Conservation (phyloP, 768 basidiomycete species). For the Auricularia sp. region DNA sequence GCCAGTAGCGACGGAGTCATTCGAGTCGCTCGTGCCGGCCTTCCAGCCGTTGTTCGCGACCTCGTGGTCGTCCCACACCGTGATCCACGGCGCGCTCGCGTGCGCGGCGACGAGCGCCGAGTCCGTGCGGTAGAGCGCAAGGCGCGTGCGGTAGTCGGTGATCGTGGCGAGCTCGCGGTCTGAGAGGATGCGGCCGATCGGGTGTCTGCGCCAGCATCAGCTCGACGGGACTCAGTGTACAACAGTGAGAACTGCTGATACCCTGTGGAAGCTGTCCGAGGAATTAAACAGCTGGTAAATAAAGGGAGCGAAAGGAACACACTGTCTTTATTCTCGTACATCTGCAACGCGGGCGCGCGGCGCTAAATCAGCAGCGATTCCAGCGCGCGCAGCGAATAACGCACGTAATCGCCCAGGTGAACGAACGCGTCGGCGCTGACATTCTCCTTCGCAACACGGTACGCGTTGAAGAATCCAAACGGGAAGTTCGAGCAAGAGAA, state of each 20-base stretch:
- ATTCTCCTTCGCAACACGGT: slow-evolving; percentile 43
- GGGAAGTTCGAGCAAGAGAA: slow-evolving; percentile 49
- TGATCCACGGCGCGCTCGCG: slow-evolving; percentile 43
- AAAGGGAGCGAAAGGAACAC: slow-evolving; percentile 14
- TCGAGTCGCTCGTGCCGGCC: slow-evolving; percentile 43
- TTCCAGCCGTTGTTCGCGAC: slow-evolving; percentile 51
- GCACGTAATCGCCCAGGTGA: slow-evolving; percentile 52
- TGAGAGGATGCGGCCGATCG: slow-evolving; percentile 38
- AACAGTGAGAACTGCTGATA: too few relatives aligned
- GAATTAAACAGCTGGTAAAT: slow-evolving; percentile 13
- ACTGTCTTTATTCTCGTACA: slow-evolving; percentile 28
- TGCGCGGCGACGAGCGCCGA: slow-evolving; percentile 37
- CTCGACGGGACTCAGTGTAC: neutral
- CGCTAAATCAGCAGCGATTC: too few relatives aligned
- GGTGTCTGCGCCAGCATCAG: slow-evolving; percentile 20
- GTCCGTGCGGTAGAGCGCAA: slow-evolving; percentile 45
- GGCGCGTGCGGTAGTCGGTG: slow-evolving; percentile 41
- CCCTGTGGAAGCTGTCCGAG: too few relatives aligned
- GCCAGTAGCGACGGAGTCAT: slow-evolving; percentile 30
- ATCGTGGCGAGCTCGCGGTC: slow-evolving; percentile 49
- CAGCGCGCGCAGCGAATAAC: slow-evolving; percentile 8
- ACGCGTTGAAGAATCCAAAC: slow-evolving; percentile 51
- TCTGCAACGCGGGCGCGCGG: slow-evolving; percentile 18
- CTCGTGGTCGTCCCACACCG: slow-evolving; percentile 37
- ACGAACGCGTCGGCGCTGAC: slow-evolving; percentile 43